A percentile compares a stretch with the other conserved stretches of the same genome.
phyloP scores from a whole-genome alignment of 345 rosid genomes.

The Psidium guajava region DNA sequence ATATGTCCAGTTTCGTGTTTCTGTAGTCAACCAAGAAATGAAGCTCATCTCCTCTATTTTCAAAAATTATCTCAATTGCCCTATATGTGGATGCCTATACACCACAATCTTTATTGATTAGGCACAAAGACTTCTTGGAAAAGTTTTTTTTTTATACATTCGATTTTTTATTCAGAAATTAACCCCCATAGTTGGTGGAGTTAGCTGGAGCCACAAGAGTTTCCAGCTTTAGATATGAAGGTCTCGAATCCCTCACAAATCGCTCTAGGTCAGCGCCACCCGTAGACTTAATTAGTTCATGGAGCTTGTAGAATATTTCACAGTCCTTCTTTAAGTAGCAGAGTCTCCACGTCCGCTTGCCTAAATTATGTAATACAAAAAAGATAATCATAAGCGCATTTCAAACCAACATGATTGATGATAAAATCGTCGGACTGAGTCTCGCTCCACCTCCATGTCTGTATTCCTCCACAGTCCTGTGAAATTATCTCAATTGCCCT shows the following conservation, averaged over 20 bases:
- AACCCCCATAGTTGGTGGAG: background rate
- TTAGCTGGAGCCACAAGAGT: background rate
- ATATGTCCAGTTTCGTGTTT: background rate
- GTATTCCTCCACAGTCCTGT: too few species aligned
- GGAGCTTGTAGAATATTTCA: background rate
- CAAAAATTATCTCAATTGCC: conserved; percentile 7
- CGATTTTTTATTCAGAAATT: background rate
- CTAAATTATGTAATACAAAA: too few species aligned
- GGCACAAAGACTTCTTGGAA: background rate
- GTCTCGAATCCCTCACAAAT: background rate
- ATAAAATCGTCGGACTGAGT: too few species aligned
- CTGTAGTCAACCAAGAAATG: conserved; percentile 39
- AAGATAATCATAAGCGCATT: too few species aligned
- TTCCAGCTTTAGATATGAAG: background rate
- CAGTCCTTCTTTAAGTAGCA: too few species aligned
- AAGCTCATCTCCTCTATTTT: conserved; percentile 2
- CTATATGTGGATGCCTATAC: background rate
- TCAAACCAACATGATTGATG: too few species aligned
- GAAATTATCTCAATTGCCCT: conserved; percentile 4
- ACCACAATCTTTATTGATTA: background rate
- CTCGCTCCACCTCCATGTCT: too few species aligned
- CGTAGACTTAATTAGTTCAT: background rate
- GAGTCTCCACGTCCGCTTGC: background rate
- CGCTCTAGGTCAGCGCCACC: background rate
- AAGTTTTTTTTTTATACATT: background rate